Evolutionary conservation across 129 eudicot genomes (phyloP).

Genomic region (Daucus carota): DNA sequence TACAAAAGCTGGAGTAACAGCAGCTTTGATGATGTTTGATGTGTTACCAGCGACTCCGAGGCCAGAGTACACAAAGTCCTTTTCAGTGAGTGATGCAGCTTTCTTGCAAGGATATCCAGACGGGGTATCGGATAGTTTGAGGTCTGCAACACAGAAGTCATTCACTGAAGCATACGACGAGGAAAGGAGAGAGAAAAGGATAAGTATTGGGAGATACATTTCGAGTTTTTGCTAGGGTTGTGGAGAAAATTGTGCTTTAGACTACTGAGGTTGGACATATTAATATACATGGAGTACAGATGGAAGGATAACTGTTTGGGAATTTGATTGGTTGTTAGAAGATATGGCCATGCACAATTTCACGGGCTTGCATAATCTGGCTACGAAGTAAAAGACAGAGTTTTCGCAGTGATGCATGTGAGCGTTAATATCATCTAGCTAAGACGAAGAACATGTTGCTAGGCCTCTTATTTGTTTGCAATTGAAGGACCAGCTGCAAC

Average conservation of each 20-base stretch:
- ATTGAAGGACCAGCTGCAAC: constrained; percentile 3
- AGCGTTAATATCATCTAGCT: constrained; percentile 13
- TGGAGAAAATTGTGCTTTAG: not conserved
- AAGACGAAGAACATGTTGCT: constrained; percentile 13
- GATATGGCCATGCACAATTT: constrained; percentile 39
- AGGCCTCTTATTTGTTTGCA: constrained; percentile 13
- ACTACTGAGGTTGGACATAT: constrained; percentile 2
- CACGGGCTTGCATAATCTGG: constrained; percentile 18
- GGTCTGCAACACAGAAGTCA: constrained; percentile 86
- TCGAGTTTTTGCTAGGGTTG: constrained; percentile 1
- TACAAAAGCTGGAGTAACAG: constrained; percentile 82
- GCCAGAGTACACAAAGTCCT: constrained; percentile 58
- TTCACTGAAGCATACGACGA: constrained; percentile 48
- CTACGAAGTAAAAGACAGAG: constrained; percentile 27
- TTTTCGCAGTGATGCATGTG: constrained; percentile 35
- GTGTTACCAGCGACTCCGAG: constrained; percentile 68
- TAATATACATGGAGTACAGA: constrained; percentile 27
- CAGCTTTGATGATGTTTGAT: constrained; percentile 63
- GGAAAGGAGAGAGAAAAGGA: constrained; percentile 34
- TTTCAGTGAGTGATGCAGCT: constrained; percentile 27
- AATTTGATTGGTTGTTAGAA: constrained; percentile 8
- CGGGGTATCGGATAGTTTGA: constrained; percentile 37
- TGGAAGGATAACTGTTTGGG: not conserved
- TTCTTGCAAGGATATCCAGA: constrained; percentile 85
- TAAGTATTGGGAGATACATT: constrained; percentile 28